phyloP scores from a whole-genome alignment of 108 stramenopile genomes.

The Cyclotella kingstonii region DNA sequence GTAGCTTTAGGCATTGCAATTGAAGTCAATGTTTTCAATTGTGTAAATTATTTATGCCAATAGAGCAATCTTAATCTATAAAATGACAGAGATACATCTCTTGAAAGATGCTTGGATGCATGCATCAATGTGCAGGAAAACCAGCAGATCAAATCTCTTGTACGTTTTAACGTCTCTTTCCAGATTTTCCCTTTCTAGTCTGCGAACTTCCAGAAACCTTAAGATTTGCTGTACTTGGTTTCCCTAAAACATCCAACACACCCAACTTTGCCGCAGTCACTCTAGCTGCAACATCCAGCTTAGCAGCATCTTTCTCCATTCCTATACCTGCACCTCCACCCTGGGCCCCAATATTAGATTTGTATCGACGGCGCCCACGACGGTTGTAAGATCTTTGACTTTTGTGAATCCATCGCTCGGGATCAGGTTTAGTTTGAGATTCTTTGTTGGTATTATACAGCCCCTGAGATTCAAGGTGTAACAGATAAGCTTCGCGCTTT shows the following conservation, averaged over 20 bases:
- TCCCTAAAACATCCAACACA: conserved; percentile 10
- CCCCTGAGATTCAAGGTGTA: conserved; percentile 57
- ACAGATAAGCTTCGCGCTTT: conserved; percentile 64
- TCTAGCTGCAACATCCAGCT: conserved; percentile 89
- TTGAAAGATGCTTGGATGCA: too few relatives aligned
- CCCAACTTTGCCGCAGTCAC: conserved; percentile 54
- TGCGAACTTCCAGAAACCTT: conserved; percentile 40
- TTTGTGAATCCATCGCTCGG: conserved; percentile 96
- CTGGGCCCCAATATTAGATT: conserved; percentile 74
- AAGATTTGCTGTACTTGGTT: conserved; percentile 57
- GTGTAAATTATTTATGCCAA: too few relatives aligned
- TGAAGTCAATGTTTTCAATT: too few relatives aligned
- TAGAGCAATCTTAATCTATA: too few relatives aligned
- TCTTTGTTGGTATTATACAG: conserved; percentile 79
- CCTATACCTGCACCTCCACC: conserved; percentile 80
- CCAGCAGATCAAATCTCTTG: not conserved
- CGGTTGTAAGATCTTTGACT: conserved; percentile 85
- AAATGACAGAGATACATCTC: too few relatives aligned
- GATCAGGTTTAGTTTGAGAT: conserved; percentile 74
- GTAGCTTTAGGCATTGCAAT: too few relatives aligned
- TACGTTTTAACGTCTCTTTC: conserved; percentile 22
- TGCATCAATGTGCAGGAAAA: too few relatives aligned
- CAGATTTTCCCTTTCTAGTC: conserved; percentile 33
- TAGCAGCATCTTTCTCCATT: conserved; percentile 80
- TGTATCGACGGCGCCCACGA: conserved; percentile 55